Evolutionary conservation across 2,329 filamentous ascomycete genomes (phyloP), one percentile per base, ranked within the genome.

Genomic region (Acrocalymma vagum): DNA sequence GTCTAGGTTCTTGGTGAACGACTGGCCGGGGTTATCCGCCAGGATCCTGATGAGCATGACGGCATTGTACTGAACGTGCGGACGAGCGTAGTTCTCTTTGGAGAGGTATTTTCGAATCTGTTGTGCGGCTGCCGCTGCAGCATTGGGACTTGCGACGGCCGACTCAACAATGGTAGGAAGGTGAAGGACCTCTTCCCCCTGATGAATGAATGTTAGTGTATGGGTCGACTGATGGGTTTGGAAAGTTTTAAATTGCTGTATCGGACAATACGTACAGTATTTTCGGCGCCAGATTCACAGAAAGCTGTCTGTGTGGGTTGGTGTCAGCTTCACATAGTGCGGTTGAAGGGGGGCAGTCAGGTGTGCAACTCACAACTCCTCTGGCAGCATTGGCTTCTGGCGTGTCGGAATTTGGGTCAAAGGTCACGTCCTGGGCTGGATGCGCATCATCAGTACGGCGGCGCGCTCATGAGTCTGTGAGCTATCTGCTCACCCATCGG

Each of bases 41-140:
- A 99, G 77, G 62, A 99, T 99, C 48, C 93, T 87, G 55, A 95
- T 79, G 40, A 99, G 81, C 94, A 97, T 97, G 62, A 97, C 85
- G 50, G 90, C 87, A 73, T 97, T 96, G 79, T 96, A 97, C 71
- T 97, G 93, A 55, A 86, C 84, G 58, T 88, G 84, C 8, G 89
- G 83, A 29, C 77, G 72, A 22, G 65, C 65, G 52, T 72, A 78
- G 71, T 89, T 84, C 29, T 92, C 87, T 53, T 85, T 86, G 57
- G 83, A 80, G 45, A 99, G 77, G 67, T 86, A 93, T 69, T 90
- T 92, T 65, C 90, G 87, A 63, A 97, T 90, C 53, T 87, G 78
- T 53, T 82, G 77, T 33, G 91, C 90, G 57, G 89, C 90, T 60
- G 92, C 88, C 51, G 86, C 84, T 16, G 93, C 92, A 5, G 94